Base-by-base conservation (phyloP, 352 stramenopile species). In the Elongisporangium prolatum region DNA sequence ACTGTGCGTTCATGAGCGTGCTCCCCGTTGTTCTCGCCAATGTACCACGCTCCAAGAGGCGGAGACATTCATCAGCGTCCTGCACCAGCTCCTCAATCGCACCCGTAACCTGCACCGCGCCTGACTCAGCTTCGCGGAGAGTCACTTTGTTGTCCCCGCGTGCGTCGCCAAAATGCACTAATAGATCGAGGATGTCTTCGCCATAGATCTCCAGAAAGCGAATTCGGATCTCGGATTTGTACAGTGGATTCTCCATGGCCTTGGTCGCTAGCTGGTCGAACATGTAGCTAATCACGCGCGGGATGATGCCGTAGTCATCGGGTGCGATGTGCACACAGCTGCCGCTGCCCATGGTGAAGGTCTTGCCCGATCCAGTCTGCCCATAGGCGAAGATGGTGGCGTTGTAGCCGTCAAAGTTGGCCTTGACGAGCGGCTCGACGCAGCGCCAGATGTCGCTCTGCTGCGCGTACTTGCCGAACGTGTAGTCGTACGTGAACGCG, bases 201-300 rank as follows among this genome's bases (percentile, higher is more conserved):
- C 86, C 78, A 61, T 98, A 97, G 53, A 98, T 88, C 69, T 98
- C 91, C 1, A 97, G 66, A 69, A 98, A 99, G 18, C 81, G 75
- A 49, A 94, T 76, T 38, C 76, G 74, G n/a, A 96, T 63, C 37
- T 88, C 65, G 21, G 76, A 72, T 22, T 74, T 73, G 65, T 89
- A 94, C 55, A 80, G 75, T 24, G 75, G 62, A 7, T 81, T 87
- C 24, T 80, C 75, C 24, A 68, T 61, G 24, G 54, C 77, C 62
- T 89, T 89, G 56, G 51, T 50, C 8, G 87, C 75, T 18, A 95
- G 84, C 47, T 89, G 78, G 3, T 91, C 71, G 57, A 96, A 96
- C 67, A 96, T 91, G 67, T 85, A 77, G 56, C 65, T 72, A 64
- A 95, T 90, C 17, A 95, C 87, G 28, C 83, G 80, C 49, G 87